phyloP scores from a whole-genome alignment of 2,329 filamentous ascomycete genomes.

The Coniochaeta pulveracea region DNA sequence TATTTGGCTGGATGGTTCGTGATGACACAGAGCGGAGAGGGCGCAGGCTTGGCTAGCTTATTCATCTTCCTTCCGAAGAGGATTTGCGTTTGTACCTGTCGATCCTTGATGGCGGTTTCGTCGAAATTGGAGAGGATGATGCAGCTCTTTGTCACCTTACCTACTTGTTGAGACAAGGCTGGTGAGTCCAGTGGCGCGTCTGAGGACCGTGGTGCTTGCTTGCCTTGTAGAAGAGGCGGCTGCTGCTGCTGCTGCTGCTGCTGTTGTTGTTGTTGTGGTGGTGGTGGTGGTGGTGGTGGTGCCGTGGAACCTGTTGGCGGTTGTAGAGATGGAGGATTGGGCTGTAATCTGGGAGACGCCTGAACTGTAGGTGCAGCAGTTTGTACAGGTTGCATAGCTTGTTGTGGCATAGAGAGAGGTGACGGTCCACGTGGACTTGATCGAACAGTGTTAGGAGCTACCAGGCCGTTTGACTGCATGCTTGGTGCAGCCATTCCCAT shows the following conservation, averaged over 20 bases:
- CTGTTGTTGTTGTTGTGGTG: not conserved
- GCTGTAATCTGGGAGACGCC: too few relatives aligned
- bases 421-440: conserved; percentile 10
- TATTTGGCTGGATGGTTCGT: conserved; percentile 74
- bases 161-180: conserved; percentile 24
- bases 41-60: conserved; percentile 39
- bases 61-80: conserved; percentile 49
- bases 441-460: conserved; percentile 12
- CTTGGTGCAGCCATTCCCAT: conserved; percentile 11
- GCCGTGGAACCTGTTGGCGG: too few relatives aligned
- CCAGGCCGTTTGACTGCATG: conserved; percentile 15
- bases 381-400: not conserved
- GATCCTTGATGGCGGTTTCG: conserved; percentile 42
- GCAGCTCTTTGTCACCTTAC: conserved; percentile 44
- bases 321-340: too few relatives aligned
- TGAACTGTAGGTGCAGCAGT: conserved; percentile 1
- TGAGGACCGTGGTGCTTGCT: conserved; percentile 11
- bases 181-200: conserved; percentile 16
- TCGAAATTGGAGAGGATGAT: conserved; percentile 51
- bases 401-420: conserved; percentile 11
- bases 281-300: not conserved
- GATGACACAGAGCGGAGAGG: conserved; percentile 60
- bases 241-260: not conserved
- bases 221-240: conserved; percentile 7
- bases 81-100: conserved; percentile 44